Evolutionary conservation across 2,329 filamentous ascomycete species (phyloP).

Genomic region (Ophiostoma sp.): DNA sequence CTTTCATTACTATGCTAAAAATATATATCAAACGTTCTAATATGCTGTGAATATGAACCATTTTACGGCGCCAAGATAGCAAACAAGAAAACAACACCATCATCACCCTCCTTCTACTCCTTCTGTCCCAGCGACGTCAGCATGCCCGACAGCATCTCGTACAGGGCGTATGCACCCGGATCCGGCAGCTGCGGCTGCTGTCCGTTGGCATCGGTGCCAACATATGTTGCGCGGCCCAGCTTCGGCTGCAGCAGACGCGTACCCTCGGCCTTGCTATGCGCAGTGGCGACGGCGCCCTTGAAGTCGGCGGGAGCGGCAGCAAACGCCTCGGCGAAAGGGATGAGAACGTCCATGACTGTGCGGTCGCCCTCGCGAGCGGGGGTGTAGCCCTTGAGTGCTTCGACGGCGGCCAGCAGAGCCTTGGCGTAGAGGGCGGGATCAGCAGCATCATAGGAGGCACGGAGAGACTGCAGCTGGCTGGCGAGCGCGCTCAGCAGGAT

Average conservation of each 20-base stretch:
- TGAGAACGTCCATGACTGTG: conserved; percentile 58
- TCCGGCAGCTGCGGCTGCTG: conserved; percentile 57
- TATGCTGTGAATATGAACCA: neutral
- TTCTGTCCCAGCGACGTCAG: neutral
- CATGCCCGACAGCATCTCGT: conserved; percentile 16
- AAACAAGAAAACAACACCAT: neutral
- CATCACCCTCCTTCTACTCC: neutral
- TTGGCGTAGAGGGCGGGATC: conserved; percentile 43
- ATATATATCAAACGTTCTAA: neutral
- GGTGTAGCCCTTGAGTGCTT: conserved; percentile 52
- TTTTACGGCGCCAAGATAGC: neutral
- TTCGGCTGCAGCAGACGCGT: conserved; percentile 66
- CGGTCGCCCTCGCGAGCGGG: conserved; percentile 57
- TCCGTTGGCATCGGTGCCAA: conserved; percentile 50
- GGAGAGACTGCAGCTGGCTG: conserved; percentile 22
- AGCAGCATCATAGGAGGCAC: neutral
- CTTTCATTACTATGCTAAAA: neutral
- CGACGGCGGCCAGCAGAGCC: conserved; percentile 46
- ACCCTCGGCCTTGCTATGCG: conserved; percentile 58
- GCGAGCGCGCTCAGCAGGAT: conserved; percentile 45
- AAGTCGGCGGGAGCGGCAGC: conserved; percentile 46
- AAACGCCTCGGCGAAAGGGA: conserved; percentile 54
- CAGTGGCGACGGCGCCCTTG: conserved; percentile 58
- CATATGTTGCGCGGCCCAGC: conserved; percentile 68
- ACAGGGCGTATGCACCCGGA: conserved; percentile 56